Evolutionary conservation across 2,329 filamentous ascomycete genomes (phyloP), one percentile per base, ranked within the genome.

Genomic region (Arthrocladium fulminans): DNA sequence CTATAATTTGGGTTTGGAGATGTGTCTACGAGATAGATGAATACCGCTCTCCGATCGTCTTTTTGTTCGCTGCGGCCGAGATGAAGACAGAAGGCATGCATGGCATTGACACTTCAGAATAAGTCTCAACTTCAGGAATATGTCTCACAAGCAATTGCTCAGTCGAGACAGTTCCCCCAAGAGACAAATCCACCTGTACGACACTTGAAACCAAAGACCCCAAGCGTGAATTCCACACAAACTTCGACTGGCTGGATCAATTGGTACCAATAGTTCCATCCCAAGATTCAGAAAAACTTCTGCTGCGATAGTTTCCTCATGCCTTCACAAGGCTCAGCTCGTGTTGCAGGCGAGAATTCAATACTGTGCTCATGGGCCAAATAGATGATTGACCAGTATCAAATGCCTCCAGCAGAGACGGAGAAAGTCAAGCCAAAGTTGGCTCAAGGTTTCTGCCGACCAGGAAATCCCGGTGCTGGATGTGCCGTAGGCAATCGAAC

Each of bases 401-500:
- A 68, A 45, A 63, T 60, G 8, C 59, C 59, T 17, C 61, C 63
- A 0, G 37, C 61, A 17, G 65, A 67, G 42, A 59, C 67, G 29
- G 58, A 59, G 8, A 61, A 66, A 29, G 67, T 69, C 32, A 61
- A 59, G 30, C 53, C 54, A 39, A 63, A 57, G 48, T 60, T 67
- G 12, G 62, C 61, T 50, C 53, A 58, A n/a, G 65, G 64, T 0
- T 67, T 67, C 42, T 37, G 40, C 13, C 57, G 58, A 32, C 60
- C 59, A 20, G 42, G 50, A 8, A 52, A 55, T 43, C 50, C 53
- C 1, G 61, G 60, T 7, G 56, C 62, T 48, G 65, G 61, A 19
- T 67, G 64, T 50, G 61, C 64, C 40, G 64, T 69, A 5, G 62
- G 65, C 39, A 67, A 64, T 46, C 64, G 66, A n/a, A 59, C 73